Evolutionary conservation across 2,329 filamentous ascomycete genomes (phyloP), one percentile per base, ranked within the genome.

Genomic region (Aspergillus sp.): DNA sequence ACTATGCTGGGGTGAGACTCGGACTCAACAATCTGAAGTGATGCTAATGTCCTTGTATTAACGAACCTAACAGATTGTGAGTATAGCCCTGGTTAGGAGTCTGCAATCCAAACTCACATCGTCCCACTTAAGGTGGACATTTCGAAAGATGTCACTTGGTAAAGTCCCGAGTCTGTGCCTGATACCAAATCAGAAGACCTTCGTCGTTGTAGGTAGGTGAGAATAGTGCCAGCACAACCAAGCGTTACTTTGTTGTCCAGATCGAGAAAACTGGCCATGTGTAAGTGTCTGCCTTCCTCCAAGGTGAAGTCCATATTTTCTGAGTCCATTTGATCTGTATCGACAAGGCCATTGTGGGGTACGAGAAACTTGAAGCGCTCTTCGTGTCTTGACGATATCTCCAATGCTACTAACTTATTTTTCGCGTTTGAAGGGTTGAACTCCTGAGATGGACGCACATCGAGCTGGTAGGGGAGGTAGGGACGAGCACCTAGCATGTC

Each of bases 1-100:
- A 93, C 89, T 48, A 84, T 87, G 68, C 91, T 92, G 4, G 91
- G 93, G 71, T 96, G 91, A 11, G 85, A 85, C 70, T 97, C 93
- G 1, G 89, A 86, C 55, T 89, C 88, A 24, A 96, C 80, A 27
- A 99, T 90, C 66, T 97, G 93, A 8, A 99, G 82, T 1, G 92
- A 92, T 14, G 85, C 75, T 43, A 98, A 77, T 0, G 93, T 90
- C 68, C 97, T 91, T 2, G 84, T 78, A 64, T 91, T 95, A 64
- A 97, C 80, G 67, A 95, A 91, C 86, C 93, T 91, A 51, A 71
- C 39, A 75, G 73, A 46, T 41, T 60, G 48, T 66, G 19, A 59
- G 41, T 40, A 19, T 24, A 45, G 43, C 44, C 24, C 8, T 14
- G 40, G 19, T 21, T 17, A 17, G 17, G 11, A n/a, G 9, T 11